Conservation (phyloP, 225 moss, liverwort and hornwort species). For the Sphagnum tenellum region DNA sequence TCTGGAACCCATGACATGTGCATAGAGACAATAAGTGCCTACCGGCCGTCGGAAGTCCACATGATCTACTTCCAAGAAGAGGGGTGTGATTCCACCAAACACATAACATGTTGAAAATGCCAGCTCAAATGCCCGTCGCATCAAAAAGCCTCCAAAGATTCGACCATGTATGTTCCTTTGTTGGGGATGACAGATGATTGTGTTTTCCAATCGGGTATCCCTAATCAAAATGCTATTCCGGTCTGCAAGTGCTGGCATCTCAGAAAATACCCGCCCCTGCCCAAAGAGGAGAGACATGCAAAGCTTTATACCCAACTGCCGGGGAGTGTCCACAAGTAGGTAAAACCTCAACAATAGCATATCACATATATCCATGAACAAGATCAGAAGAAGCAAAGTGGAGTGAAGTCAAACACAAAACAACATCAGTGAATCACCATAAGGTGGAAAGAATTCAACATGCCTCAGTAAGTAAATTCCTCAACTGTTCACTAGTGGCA, state of each 20-base stretch:
- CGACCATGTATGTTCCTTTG: conserved; percentile 97
- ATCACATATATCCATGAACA: no score
- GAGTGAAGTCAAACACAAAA: no score
- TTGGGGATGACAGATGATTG: conserved; percentile 92
- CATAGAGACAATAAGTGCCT: background rate
- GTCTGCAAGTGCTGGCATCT: conserved; percentile 94
- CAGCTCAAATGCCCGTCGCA: conserved; percentile 91
- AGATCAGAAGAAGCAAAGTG: no score
- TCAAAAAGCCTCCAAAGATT: conserved; percentile 92
- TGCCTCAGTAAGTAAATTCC: conserved; percentile 58
- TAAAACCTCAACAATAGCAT: no score
- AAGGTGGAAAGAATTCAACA: background rate
- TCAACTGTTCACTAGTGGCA: conserved; percentile 43
- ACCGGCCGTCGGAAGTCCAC: conserved; percentile 92
- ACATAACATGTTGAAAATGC: conserved; percentile 93
- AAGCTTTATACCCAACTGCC: no score
- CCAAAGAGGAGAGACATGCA: background rate
- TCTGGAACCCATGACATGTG: background rate
- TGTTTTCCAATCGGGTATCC: conserved; percentile 76
- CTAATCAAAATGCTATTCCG: conserved; percentile 61
- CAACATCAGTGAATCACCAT: no score
- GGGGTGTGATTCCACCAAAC: conserved; percentile 64
- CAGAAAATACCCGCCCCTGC: conserved; percentile 69
- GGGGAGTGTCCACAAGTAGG: no score
- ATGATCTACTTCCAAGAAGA: conserved; percentile 83